Base-by-base conservation (phyloP, 2,329 filamentous ascomycete species). In the Pseudogymnoascus sp. region DNA sequence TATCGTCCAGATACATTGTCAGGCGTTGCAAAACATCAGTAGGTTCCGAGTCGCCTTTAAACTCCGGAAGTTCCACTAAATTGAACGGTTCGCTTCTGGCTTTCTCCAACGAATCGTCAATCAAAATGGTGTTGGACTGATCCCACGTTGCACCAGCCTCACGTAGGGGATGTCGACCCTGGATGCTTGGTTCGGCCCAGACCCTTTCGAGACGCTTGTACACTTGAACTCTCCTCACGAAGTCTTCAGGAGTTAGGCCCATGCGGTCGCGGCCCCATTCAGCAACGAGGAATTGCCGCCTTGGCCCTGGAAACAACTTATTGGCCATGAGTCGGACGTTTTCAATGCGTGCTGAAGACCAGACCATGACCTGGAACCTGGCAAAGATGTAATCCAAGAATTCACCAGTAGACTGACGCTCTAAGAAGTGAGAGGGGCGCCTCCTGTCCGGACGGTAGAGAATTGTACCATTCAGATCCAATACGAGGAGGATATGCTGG, bases 391-490 rank as follows among this genome's bases (percentile, higher is more conserved):
- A 91, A 29, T 80, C 71, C 3, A 97, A 76, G 73, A 99, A 97
- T 0, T 76, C 67, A 2, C 77, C 69, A 1, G 94, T 81, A 66
- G 86, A 80, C 0, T 90, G 90, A 0, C 94, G 88, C 66, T 81
- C 76, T 44, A 85, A 75, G 71, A 92, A 90, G 42, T 74, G 72
- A 8, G 78, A 80, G 3, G 80, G 78, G 1, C 75, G 70, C 27
- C 72, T 72, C 51, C 78, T 78, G 60, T 78, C 79, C 7, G 85
- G 87, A 4, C 94, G 88, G 75, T 84, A 81, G 36, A 97, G 82
- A 1, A 99, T 81, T 0, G 93, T 97, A 65, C 94, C 94, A 74
- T 97, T 99, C 38, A 99, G 83, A 75, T 99, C 94, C 65, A 97
- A 84, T 55, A 97, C 84, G 59, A 99, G 80, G 21, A 99, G 84